A percentile compares a stretch with the other conserved stretches of the same genome.
These are phyloP conservation scores for Aspergillus sp. DNA, from an alignment of 2,329 filamentous ascomycete species.

Conservation along the genomic window DNA sequence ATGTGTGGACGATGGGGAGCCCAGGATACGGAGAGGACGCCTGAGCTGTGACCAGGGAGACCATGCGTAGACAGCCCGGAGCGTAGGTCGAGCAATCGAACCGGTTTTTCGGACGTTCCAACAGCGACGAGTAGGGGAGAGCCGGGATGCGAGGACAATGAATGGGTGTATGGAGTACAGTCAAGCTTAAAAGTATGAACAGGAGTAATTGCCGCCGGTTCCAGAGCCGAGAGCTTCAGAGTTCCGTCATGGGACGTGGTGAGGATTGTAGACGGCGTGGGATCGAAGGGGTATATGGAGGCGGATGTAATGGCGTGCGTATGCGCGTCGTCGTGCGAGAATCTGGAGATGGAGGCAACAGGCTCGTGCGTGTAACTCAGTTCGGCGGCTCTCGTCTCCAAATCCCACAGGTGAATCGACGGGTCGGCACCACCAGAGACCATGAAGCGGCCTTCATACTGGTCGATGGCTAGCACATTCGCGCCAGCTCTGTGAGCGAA, in stretches of 20 bases:
- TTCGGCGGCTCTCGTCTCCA: constrained; percentile 60
- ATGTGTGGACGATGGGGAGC: constrained; percentile 77
- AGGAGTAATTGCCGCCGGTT: constrained; percentile 40
- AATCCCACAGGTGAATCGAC: constrained; percentile 82
- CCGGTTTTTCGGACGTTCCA: constrained; percentile 79
- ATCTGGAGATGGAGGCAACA: constrained; percentile 45
- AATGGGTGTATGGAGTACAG: constrained; percentile 60
- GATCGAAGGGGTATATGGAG: constrained; percentile 51
- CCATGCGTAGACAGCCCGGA: constrained; percentile 75
- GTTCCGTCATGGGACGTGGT: constrained; percentile 48
- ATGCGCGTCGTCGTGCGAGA: constrained; percentile 40
- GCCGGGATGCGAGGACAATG: constrained; percentile 66
- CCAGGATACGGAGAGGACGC: constrained; percentile 73
- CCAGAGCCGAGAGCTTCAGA: constrained; percentile 45
- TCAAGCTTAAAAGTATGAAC: constrained; percentile 48
- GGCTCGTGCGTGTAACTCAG: constrained; percentile 56
- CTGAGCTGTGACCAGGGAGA: constrained; percentile 65
- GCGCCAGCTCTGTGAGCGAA: constrained; percentile 74
- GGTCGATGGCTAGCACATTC: constrained; percentile 75
- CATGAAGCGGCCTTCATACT: constrained; percentile 75
- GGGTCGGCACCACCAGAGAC: constrained; percentile 84
- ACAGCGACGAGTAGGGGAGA: constrained; percentile 78
- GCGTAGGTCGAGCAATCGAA: constrained; percentile 81
- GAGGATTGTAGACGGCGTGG: constrained; percentile 46
- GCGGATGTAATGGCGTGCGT: constrained; percentile 48